phyloP scores from a whole-genome alignment of 208 protist species.

The Trypanosoma congolense region DNA sequence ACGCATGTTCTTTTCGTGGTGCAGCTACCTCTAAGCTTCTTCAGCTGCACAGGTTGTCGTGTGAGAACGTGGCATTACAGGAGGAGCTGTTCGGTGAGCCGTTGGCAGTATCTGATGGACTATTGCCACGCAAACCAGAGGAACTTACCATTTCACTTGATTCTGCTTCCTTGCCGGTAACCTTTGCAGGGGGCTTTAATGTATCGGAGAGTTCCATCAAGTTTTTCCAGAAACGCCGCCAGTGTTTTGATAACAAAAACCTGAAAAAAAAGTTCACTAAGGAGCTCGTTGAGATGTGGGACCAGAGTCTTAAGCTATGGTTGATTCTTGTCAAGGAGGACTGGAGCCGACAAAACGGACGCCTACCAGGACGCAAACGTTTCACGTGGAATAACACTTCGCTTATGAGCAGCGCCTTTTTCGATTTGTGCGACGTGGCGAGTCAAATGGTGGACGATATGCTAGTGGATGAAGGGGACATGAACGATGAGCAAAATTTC shows the following conservation, averaged over 20 bases:
- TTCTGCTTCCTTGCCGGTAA: slow-evolving; percentile 15
- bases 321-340: slow-evolving; percentile 50
- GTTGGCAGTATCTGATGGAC: slow-evolving; percentile 39
- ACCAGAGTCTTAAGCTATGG: slow-evolving; percentile 45
- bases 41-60: slow-evolving; percentile 30
- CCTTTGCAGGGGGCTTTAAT: slow-evolving; percentile 49
- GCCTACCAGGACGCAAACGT: slow-evolving; percentile 41
- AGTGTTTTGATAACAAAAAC: slow-evolving; percentile 37
- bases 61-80: slow-evolving; percentile 13
- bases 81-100: slow-evolving; percentile 61
- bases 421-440: slow-evolving; percentile 83
- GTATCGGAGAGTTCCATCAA: slow-evolving; percentile 28
- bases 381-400: slow-evolving; percentile 85
- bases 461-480: slow-evolving; percentile 33
- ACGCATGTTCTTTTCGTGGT: slow-evolving; percentile 24
- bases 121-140: slow-evolving; percentile 31
- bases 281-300: slow-evolving; percentile 69
- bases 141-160: slow-evolving; percentile 37
- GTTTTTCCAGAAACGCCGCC: slow-evolving; percentile 30
- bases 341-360: slow-evolving; percentile 38
- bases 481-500: slow-evolving; percentile 57
- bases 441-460: slow-evolving; percentile 71
- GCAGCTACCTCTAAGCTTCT: slow-evolving; percentile 25
- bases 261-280: slow-evolving; percentile 31
- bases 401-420: slow-evolving; percentile 82